Conservation (phyloP, 768 basidiomycete genomes). For the Russula sp. region DNA sequence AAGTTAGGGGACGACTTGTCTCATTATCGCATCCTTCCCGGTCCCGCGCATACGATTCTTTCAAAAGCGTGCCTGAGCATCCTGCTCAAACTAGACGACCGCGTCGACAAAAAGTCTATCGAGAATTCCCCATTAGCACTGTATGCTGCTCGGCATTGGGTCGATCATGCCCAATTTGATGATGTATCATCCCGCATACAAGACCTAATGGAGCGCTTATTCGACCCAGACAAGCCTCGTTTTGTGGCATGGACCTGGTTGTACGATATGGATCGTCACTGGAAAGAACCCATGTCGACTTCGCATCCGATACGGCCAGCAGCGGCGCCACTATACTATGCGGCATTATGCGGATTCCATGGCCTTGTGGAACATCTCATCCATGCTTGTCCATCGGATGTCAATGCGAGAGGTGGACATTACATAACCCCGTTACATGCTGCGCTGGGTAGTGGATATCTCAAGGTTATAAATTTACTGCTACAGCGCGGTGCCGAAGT, state of each 20-base stretch:
- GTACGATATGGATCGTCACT: conserved; percentile 1
- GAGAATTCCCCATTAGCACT: neutral
- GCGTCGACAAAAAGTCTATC: neutral
- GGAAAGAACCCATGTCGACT: neutral
- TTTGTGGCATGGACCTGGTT: conserved; percentile 13
- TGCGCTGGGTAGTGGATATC: neutral
- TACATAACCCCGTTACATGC: neutral
- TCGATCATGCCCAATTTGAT: neutral
- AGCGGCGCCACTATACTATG: conserved; percentile 1
- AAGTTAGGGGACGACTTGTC: neutral
- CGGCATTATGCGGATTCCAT: conserved; percentile 1
- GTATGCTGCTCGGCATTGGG: conserved; percentile 12
- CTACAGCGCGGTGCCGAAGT: neutral
- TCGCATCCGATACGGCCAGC: neutral
- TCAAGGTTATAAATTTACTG: neutral
- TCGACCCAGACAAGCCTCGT: neutral
- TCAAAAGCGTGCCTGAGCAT: neutral
- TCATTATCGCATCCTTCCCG: conserved; percentile 2
- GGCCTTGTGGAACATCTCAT: conserved; percentile 1
- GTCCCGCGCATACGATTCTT: conserved; percentile 2
- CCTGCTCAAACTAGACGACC: conserved; percentile 6
- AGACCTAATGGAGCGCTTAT: neutral
- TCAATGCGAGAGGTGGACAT: neutral
- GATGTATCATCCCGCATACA: neutral
- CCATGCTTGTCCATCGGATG: neutral